These are phyloP conservation scores for Myxozyma melibiosi DNA, from an alignment of 805 yeast genomes.

Conservation along the genomic window DNA sequence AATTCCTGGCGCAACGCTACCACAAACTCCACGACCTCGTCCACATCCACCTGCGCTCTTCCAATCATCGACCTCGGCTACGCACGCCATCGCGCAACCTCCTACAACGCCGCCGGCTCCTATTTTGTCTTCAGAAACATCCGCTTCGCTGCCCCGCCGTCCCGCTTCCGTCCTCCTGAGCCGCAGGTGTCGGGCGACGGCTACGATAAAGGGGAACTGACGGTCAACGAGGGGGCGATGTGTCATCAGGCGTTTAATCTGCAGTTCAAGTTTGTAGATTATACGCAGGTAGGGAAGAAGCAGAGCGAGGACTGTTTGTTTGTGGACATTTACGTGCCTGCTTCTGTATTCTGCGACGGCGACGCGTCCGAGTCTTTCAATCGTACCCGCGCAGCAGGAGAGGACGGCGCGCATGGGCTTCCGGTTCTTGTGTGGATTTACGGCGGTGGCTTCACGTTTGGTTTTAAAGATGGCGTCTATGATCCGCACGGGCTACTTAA, in stretches of 20 bases:
- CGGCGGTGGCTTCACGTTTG: conserved; percentile 21
- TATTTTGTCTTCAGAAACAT: conserved; percentile 21
- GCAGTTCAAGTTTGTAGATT: conserved; percentile 12
- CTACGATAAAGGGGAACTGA: conserved; percentile 24
- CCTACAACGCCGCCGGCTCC: conserved; percentile 13
- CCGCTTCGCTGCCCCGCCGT: conserved; percentile 30
- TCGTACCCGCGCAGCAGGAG: too few relatives aligned
- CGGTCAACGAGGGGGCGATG: conserved; percentile 6
- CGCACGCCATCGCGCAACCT: conserved; percentile 23
- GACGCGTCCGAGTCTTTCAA: too few relatives aligned
- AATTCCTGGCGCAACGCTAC: too few relatives aligned
- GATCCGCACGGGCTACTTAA: conserved; percentile 18
- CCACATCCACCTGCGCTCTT: too few relatives aligned
- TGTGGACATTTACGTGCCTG: conserved; percentile 26
- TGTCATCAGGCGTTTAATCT: conserved; percentile 21
- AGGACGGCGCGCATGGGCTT: conserved; percentile 10
- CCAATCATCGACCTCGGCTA: conserved; percentile 26
- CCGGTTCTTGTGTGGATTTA: conserved; percentile 13
- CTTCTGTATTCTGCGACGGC: conserved; percentile 1
- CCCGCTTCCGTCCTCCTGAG: conserved; percentile 24
- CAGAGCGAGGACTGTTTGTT: conserved; percentile 29
- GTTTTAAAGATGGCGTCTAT: conserved; percentile 18
- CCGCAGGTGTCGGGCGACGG: conserved; percentile 14
- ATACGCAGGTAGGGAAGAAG: background rate
- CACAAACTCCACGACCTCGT: too few relatives aligned